phyloP scores from a whole-genome alignment of 148 eudicot genomes.

The Rhododendron ferrugineum region DNA sequence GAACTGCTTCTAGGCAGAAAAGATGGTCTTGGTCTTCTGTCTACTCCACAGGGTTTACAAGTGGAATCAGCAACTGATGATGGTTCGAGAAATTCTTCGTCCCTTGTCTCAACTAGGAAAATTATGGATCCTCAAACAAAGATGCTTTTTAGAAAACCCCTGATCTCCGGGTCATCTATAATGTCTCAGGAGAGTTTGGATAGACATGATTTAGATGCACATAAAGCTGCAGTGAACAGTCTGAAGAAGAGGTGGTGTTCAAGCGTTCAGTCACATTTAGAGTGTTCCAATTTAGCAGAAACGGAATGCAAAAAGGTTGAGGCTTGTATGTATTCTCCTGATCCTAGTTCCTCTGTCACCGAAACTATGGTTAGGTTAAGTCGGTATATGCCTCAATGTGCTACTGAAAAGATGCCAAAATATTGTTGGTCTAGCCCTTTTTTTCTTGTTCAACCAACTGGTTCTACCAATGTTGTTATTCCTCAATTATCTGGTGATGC shows the following conservation, averaged over 20 bases:
- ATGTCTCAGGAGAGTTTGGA: constrained; percentile 16
- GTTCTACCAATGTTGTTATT: constrained; percentile 71
- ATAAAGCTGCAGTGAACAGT: constrained; percentile 18
- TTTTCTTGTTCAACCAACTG: constrained; percentile 84
- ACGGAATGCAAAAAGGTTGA: constrained; percentile 38
- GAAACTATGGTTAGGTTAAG: constrained; percentile 67
- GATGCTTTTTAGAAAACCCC: constrained; percentile 22
- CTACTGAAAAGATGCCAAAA: constrained; percentile 31
- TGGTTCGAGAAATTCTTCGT: constrained; percentile 19
- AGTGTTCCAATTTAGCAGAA: constrained; percentile 21
- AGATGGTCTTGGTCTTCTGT: constrained; percentile 70
- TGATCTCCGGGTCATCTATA: constrained; percentile 20
- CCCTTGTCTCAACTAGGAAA: constrained; percentile 29
- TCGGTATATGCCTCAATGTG: constrained; percentile 39
- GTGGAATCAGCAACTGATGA: constrained; percentile 24
- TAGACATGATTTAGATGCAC: constrained; percentile 18
- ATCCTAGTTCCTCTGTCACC: constrained; percentile 52
- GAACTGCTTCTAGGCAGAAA: constrained; percentile 33
- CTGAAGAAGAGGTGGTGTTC: constrained; percentile 18
- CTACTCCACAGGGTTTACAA: constrained; percentile 30
- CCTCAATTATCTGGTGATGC: constrained; percentile 58
- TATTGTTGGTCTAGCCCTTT: constrained; percentile 84
- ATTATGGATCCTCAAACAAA: constrained; percentile 16
- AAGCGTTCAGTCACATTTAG: constrained; percentile 31
- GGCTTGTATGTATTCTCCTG: constrained; percentile 83